These are phyloP conservation scores for Aegilops tauschii DNA, from an alignment of 176 grass and related monocot species.

Conservation along the genomic window DNA sequence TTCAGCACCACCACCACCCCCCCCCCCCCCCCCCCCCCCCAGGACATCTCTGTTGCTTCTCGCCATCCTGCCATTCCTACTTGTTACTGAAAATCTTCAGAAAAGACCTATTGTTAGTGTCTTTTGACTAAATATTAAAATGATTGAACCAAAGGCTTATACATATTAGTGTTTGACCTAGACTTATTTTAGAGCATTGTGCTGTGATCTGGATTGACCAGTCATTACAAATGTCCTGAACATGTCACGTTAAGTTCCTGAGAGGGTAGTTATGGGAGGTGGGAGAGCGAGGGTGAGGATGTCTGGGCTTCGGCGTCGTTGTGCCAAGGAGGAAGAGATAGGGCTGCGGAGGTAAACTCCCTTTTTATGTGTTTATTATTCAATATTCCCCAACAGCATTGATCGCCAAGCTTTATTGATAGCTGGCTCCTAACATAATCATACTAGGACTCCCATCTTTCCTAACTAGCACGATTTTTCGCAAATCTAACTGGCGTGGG, in stretches of 20 bases:
- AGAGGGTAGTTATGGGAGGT: background rate
- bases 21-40: too few relatives aligned
- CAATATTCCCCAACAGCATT: background rate
- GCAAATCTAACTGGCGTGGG: too few relatives aligned
- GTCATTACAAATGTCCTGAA: background rate
- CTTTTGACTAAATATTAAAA: background rate
- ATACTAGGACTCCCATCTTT: background rate
- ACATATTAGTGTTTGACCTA: background rate
- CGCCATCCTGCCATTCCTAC: background rate
- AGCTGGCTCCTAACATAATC: background rate
- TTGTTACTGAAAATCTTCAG: background rate
- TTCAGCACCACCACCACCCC: background rate
- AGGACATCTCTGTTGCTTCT: background rate
- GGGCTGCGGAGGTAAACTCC: background rate
- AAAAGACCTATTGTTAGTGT: background rate
- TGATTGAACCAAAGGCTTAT: slow-evolving; percentile 8
- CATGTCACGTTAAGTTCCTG: background rate
- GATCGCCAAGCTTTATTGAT: background rate
- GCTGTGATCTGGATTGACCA: background rate
- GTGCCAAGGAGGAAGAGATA: background rate
- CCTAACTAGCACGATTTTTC: background rate
- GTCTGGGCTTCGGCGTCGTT: background rate
- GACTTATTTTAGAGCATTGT: background rate
- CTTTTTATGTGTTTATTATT: background rate
- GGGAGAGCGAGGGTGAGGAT: background rate